Conservation (phyloP, 225 moss, liverwort and hornwort species). For the Physcomitrium patens region DNA sequence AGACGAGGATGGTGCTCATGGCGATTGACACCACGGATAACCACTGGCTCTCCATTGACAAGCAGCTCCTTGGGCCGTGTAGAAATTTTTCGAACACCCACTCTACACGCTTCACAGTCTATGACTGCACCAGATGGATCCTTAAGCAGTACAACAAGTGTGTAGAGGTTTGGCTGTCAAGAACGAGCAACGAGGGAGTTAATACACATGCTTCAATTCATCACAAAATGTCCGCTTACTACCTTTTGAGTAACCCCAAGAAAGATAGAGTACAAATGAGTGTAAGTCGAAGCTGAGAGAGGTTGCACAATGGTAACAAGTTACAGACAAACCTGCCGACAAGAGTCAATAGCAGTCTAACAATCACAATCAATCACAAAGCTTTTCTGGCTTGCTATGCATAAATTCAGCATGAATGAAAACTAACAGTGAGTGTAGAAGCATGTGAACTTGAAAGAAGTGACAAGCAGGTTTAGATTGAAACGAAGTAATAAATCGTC, state of each 20-base stretch:
- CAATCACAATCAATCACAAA: not conserved
- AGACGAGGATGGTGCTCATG: constrained; percentile 98
- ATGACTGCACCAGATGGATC: constrained; percentile 69
- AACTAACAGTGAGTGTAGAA: too few relatives aligned
- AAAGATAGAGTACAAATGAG: constrained; percentile 5
- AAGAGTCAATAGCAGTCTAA: not conserved
- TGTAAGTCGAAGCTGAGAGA: constrained; percentile 2
- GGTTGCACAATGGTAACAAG: not conserved
- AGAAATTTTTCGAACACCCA: constrained; percentile 78
- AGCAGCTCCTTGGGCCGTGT: constrained; percentile 78
- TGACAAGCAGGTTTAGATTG: too few relatives aligned
- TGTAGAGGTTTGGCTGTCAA: constrained; percentile 88
- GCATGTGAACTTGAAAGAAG: too few relatives aligned
- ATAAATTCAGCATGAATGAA: too few relatives aligned
- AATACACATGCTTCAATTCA: not conserved
- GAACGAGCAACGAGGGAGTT: constrained; percentile 12
- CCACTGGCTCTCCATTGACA: constrained; percentile 88
- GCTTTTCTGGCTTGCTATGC: too few relatives aligned
- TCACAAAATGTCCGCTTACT: not conserved
- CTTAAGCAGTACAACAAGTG: constrained; percentile 74
- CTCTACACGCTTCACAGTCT: constrained; percentile 89
- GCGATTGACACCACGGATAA: constrained; percentile 94
- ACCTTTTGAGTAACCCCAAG: not conserved
- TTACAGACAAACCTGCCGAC: not conserved
- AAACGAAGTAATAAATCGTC: not conserved